Conservation (phyloP, 441 rosid genomes). For the Capsella rubella region DNA sequence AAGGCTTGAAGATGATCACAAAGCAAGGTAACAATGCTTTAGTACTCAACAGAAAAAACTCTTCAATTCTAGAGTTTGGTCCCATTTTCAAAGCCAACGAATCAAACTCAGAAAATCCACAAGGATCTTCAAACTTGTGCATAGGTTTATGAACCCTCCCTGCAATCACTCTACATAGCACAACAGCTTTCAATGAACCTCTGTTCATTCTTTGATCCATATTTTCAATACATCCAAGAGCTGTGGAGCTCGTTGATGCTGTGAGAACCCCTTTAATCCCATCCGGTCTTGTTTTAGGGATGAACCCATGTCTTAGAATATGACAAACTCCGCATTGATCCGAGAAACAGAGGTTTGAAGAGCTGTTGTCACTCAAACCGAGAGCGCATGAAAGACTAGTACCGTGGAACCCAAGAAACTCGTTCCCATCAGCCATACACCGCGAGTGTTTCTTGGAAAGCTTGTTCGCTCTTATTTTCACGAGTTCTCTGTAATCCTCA, state of each 20-base stretch:
- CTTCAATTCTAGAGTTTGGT: slow-evolving; percentile 51
- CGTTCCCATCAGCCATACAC: slow-evolving; percentile 79
- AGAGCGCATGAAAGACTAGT: slow-evolving; percentile 59
- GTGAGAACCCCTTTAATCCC: slow-evolving; percentile 56
- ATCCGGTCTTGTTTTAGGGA: slow-evolving; percentile 36
- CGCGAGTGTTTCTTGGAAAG: slow-evolving; percentile 63
- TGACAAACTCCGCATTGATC: slow-evolving; percentile 60
- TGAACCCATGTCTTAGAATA: slow-evolving; percentile 65
- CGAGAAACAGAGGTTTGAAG: slow-evolving; percentile 53
- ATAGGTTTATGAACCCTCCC: slow-evolving; percentile 68
- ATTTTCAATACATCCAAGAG: slow-evolving; percentile 49
- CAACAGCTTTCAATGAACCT: slow-evolving; percentile 46
- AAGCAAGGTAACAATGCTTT: slow-evolving; percentile 80
- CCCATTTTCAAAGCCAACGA: slow-evolving; percentile 69
- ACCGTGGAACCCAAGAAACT: slow-evolving; percentile 69
- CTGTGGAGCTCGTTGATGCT: slow-evolving; percentile 56
- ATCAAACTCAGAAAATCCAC: slow-evolving; percentile 56
- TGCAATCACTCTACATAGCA: slow-evolving; percentile 74
- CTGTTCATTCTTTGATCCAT: slow-evolving; percentile 9
- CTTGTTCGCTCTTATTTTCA: slow-evolving; percentile 60
- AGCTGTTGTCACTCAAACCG: slow-evolving; percentile 39
- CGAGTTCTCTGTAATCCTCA: slow-evolving; percentile 65
- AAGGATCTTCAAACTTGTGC: slow-evolving; percentile 51
- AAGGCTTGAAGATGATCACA: slow-evolving; percentile 58
- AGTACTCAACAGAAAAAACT: slow-evolving; percentile 59